These are phyloP conservation scores for Centella asiatica DNA, from an alignment of 129 eudicot species.

Conservation along the genomic window DNA sequence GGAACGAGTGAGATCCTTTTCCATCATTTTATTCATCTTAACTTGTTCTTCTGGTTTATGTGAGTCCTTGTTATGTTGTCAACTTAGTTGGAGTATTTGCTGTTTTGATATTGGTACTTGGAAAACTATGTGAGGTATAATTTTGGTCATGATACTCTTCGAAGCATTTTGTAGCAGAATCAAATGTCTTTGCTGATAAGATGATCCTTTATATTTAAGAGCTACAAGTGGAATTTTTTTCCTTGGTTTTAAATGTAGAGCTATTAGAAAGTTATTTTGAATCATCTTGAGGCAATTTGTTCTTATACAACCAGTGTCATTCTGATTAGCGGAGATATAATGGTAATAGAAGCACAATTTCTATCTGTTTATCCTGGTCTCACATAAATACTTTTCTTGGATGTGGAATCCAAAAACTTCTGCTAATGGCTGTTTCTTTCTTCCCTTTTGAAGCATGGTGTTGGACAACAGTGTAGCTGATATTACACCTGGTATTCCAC, in stretches of 20 bases:
- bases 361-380: neutral
- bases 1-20: slow-evolving; percentile 51
- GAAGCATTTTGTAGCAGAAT: too few species aligned
- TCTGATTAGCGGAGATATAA: neutral
- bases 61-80: too few species aligned
- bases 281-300: neutral
- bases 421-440: slow-evolving; percentile 10
- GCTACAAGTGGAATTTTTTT: too few species aligned
- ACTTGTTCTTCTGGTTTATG: neutral
- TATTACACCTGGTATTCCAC: slow-evolving; percentile 44
- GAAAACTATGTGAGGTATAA: too few species aligned
- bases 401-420: neutral
- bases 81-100: too few species aligned
- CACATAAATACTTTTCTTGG: neutral
- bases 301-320: neutral
- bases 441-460: slow-evolving; percentile 43
- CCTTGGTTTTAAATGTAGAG: too few species aligned
- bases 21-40: neutral
- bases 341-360: neutral
- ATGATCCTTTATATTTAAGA: too few species aligned
- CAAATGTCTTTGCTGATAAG: too few species aligned
- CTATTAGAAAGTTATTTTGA: too few species aligned
- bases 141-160: too few species aligned
- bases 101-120: too few species aligned
- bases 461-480: slow-evolving; percentile 54